phyloP scores from a whole-genome alignment of 2,329 filamentous ascomycete genomes.

The Aureobasidium subglaciale region DNA sequence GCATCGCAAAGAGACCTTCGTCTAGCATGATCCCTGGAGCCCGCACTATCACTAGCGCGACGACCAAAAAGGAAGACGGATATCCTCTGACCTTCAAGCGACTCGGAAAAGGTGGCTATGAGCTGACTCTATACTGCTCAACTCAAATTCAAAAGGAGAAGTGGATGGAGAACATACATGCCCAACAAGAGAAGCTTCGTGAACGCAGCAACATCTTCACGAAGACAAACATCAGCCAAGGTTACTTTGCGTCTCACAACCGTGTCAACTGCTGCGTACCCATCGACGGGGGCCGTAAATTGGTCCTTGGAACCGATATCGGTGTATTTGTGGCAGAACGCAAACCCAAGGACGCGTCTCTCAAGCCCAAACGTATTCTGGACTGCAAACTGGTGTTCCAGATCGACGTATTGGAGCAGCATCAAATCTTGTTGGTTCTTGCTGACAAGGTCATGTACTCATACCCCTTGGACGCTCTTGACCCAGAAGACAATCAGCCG shows the following conservation, averaged over 20 bases:
- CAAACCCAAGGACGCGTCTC: constrained; percentile 70
- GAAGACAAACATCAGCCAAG: constrained; percentile 64
- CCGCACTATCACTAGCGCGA: constrained; percentile 44
- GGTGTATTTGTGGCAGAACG: constrained; percentile 90
- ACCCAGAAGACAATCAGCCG: constrained; percentile 67
- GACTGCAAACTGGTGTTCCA: constrained; percentile 86
- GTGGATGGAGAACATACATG: constrained; percentile 93
- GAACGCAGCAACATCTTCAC: constrained; percentile 66
- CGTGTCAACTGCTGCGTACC: constrained; percentile 92
- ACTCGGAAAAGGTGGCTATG: constrained; percentile 91
- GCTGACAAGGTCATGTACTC: constrained; percentile 90
- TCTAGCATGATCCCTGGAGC: constrained; percentile 67
- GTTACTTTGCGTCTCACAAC: constrained; percentile 84
- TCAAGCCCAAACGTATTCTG: constrained; percentile 72
- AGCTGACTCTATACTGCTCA: constrained; percentile 78
- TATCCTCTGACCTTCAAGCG: constrained; percentile 96
- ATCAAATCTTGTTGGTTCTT: constrained; percentile 81
- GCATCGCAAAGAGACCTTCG: constrained; percentile 77
- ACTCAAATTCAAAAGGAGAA: constrained; percentile 84
- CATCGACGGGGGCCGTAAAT: constrained; percentile 88
- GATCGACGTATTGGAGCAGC: constrained; percentile 92
- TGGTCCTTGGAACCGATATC: constrained; percentile 89
- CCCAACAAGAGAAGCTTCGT: constrained; percentile 78
- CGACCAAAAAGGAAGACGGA: constrained; percentile 57
- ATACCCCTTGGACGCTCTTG: constrained; percentile 79